These are phyloP conservation scores for Trifolium dubium DNA, from an alignment of 306 rosid species.

Conservation along the genomic window DNA sequence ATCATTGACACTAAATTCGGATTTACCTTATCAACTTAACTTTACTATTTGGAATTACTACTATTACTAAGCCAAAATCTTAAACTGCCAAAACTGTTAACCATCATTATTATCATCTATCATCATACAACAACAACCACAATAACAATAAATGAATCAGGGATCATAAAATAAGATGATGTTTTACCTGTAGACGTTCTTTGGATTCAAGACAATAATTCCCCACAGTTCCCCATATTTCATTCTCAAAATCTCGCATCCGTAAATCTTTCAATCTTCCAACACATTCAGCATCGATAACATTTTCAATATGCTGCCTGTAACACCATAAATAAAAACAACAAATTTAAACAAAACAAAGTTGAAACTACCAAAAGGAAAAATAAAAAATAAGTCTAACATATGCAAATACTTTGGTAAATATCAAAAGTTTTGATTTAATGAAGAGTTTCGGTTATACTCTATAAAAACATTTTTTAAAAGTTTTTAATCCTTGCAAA, in stretches of 20 bases:
- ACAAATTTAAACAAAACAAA: background rate
- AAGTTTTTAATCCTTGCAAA: too few species aligned
- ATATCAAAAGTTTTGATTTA: too few species aligned
- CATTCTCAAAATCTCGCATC: slow-evolving; percentile 54
- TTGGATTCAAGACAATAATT: background rate
- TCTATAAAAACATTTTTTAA: too few species aligned
- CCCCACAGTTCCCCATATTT: slow-evolving; percentile 61
- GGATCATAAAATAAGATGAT: slow-evolving; percentile 15
- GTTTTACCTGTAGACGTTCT: slow-evolving; percentile 61
- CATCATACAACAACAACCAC: background rate
- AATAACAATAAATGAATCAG: background rate
- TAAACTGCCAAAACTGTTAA: background rate
- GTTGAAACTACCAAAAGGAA: too few species aligned
- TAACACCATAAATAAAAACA: background rate
- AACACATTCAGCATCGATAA: slow-evolving; percentile 45
- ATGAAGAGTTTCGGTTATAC: too few species aligned
- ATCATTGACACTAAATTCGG: too few species aligned
- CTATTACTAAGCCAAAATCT: background rate
- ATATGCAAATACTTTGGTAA: too few species aligned
- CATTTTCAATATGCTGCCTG: slow-evolving; percentile 47
- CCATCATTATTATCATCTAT: background rate
- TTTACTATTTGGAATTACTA: background rate
- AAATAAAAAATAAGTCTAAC: too few species aligned
- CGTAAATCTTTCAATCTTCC: slow-evolving; percentile 49
- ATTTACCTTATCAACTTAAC: background rate